Conservation (phyloP, 192 early-diverging fungal species). For the Diversispora epigaea region DNA sequence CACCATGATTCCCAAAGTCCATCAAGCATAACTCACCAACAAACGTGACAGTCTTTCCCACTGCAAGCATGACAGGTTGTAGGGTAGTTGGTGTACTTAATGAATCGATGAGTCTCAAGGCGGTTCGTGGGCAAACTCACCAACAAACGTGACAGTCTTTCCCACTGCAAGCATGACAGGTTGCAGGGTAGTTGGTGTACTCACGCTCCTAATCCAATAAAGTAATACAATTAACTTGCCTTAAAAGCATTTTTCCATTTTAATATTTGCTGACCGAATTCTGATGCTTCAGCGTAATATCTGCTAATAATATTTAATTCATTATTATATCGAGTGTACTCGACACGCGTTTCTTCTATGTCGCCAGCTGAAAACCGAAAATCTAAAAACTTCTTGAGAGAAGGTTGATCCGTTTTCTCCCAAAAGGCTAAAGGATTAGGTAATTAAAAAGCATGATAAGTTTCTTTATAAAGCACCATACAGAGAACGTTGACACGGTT, state of each 20-base stretch:
- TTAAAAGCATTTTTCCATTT: constrained; percentile 33
- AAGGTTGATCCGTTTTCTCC: constrained; percentile 30
- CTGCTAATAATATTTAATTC: constrained; percentile 27
- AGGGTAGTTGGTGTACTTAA: constrained; percentile 16
- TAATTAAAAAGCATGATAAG: not conserved
- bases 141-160: constrained; percentile 21
- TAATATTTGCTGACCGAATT: constrained; percentile 25
- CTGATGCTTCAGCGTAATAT: constrained; percentile 30
- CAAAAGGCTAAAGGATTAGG: constrained; percentile 22
- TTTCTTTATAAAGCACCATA: not conserved
- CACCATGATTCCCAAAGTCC: constrained; percentile 25
- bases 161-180: constrained; percentile 13
- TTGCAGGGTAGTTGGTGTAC: constrained; percentile 29
- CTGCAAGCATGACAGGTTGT: not conserved
- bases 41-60: constrained; percentile 20
- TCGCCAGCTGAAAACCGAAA: constrained; percentile 29
- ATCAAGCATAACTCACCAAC: constrained; percentile 22
- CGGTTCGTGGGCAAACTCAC: constrained; percentile 12
- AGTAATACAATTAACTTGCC: constrained; percentile 18
- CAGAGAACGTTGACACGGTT: not conserved
- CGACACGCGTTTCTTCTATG: constrained; percentile 19
- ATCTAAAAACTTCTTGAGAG: constrained; percentile 33
- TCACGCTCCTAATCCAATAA: not conserved
- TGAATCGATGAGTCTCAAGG: constrained; percentile 14
- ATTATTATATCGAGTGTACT: constrained; percentile 14